Base-by-base conservation (phyloP, 352 stramenopile species). In the Phytophthora parvispora region DNA sequence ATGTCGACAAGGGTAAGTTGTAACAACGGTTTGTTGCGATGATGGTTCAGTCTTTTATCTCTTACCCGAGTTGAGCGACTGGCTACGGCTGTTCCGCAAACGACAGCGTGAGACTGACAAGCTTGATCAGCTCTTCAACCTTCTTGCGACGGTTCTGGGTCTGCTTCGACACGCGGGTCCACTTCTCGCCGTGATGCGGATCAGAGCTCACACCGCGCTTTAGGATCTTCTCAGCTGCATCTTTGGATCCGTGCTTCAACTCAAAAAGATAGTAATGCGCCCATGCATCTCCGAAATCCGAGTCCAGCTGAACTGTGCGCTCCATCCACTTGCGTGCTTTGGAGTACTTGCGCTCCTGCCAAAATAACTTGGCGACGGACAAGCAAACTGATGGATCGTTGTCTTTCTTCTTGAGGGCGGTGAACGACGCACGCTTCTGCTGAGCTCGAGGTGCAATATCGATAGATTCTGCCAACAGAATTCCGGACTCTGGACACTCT, bases 291-390 rank as follows among this genome's bases (percentile, higher is more conserved):
- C 98, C 98, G 45, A 98, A 90, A 75, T 99, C 97, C 6, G 89
- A 77, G 71, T 99, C 92, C 22, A 99, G 77, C 51, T 98, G 85
- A 25, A 99, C 90, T 0, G 98, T 98, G 36, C 97, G 87, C 65
- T 99, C 94, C 63, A 99, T 97, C 97, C 97, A 99, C 75, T 99
- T 99, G 50, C 97, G 90, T 53, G 95, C 97, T 67, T 99, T 99
- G 7, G 97, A 92, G 51, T 93, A 90, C 68, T 98, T 99, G 42
- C 97, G 84, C 65, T 99, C 93, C 31, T 96, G 84, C 75, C 96
- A 99, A 78, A 99, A 99, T 3, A 99, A 80, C 49, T 97, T 94
- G 0, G 97, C 98, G 9, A 99, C 98, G 7, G 97, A 94, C 9
- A 97, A 77, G 71, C 99, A 99, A n/a, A 99, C 97, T 13, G 91